Base-by-base conservation (phyloP, 2,329 filamentous ascomycete species). In the Bipolaris bicolor region DNA sequence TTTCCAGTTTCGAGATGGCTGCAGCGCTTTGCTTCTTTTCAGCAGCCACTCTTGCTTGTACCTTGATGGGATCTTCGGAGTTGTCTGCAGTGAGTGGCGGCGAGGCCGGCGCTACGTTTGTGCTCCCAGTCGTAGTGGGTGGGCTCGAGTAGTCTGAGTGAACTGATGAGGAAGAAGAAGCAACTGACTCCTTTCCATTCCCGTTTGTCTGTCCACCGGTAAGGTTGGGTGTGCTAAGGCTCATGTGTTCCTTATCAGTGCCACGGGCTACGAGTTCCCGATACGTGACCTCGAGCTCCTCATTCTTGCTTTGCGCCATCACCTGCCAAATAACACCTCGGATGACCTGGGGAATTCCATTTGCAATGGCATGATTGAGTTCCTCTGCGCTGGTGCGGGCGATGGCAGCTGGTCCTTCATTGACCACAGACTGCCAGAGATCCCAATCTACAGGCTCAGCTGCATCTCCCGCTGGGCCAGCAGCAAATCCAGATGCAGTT, bases 261-360 rank as follows among this genome's bases (percentile, higher is more conserved):
- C 93, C 93, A 58, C 91, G 86, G 47, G 84, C 84, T 31, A 91
- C 84, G 9, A 99, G 83, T 58, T 96, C 92, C 62, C 84, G 86
- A 78, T 98, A 99, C n/a, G 92, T 85, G 15, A 83, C 79, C 77
- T 99, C 95, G 16, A 99, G 80, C 43, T 96, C 92, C 59, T 94
- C 90, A 67, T 92, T 96, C 77, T 97, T 96, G 79, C 93, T 97
- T 72, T 97, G 92, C 3, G 95, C 92, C 60, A 99, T 81, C 7
- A 98, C 94, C 78, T 99, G 95, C 95, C 95, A 99, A 49, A 99
- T 93, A 2, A 99, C 95, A n/a, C 95, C 96, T 57, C 95, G 88
- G 60, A 99, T 97, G 3, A 93, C 94, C 65, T 89, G 92, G 1
- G 95, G 95, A 55, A 99, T 99, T 31, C 95, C 95, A 37, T 89